phyloP scores from a whole-genome alignment of 2,329 filamentous ascomycete species.

The Fusarium fujikuroi region DNA sequence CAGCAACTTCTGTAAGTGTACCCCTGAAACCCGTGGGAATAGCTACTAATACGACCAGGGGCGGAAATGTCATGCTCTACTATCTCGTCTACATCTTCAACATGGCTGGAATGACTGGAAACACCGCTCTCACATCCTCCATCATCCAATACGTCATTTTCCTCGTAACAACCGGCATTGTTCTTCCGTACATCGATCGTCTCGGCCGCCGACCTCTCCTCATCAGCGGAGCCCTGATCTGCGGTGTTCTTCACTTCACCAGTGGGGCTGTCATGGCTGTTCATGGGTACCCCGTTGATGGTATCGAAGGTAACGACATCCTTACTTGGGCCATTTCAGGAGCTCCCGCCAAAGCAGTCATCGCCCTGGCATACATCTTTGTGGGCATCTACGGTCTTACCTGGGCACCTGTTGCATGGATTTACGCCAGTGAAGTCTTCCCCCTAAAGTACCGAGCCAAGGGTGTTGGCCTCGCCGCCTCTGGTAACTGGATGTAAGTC shows the following conservation, averaged over 20 bases:
- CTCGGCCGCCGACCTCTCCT: slow-evolving; percentile 60
- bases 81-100: slow-evolving; percentile 72
- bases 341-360: slow-evolving; percentile 59
- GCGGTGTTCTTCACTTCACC: slow-evolving; percentile 59
- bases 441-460: slow-evolving; percentile 62
- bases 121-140: slow-evolving; percentile 58
- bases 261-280: slow-evolving; percentile 62
- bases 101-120: slow-evolving; percentile 65
- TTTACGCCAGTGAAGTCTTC: slow-evolving; percentile 69
- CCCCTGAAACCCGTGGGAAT: fast-evolving
- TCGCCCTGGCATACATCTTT: slow-evolving; percentile 61
- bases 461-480: slow-evolving; percentile 63
- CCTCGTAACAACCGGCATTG: slow-evolving; percentile 61
- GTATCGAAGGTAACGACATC: slow-evolving; percentile 58
- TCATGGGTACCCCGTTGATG: slow-evolving; percentile 56
- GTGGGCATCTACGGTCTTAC: slow-evolving; percentile 53
- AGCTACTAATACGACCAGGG: slow-evolving; percentile 39
- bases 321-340: slow-evolving; percentile 59
- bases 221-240: slow-evolving; percentile 57
- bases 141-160: slow-evolving; percentile 67
- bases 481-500: slow-evolving; percentile 53
- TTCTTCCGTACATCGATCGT: slow-evolving; percentile 61
- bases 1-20: slow-evolving; percentile 58
- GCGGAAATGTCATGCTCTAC: slow-evolving; percentile 66
- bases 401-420: slow-evolving; percentile 62